Evolutionary conservation across 805 yeast genomes (phyloP).

Genomic region (Ogataea paraovalis): DNA sequence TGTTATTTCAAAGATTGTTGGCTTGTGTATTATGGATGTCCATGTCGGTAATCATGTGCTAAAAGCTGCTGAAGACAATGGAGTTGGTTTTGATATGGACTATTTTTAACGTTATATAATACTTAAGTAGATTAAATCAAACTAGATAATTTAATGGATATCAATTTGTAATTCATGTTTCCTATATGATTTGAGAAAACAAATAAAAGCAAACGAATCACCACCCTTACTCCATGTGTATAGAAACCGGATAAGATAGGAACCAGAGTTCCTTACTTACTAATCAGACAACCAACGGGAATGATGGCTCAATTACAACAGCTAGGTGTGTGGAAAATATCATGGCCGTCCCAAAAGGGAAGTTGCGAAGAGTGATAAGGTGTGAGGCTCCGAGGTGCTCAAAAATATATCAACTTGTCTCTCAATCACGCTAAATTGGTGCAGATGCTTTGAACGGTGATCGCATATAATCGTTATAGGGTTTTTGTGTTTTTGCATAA

Average conservation of each 20-base stretch:
- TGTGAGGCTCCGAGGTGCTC: background rate
- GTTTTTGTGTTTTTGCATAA: no score
- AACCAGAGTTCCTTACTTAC: no score
- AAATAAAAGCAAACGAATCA: no score
- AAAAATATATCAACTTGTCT: background rate
- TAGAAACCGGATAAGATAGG: no score
- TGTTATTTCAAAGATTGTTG: slow-evolving; percentile 53
- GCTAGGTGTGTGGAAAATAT: no score
- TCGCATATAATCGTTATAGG: background rate
- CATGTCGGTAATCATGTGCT: slow-evolving; percentile 45
- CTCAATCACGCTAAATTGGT: background rate
- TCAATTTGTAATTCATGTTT: background rate
- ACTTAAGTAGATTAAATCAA: background rate
- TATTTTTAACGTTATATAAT: slow-evolving; percentile 23
- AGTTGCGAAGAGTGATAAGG: background rate
- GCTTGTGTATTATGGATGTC: slow-evolving; percentile 62
- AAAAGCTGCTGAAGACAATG: slow-evolving; percentile 21
- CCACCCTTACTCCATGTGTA: no score
- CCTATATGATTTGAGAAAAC: no score
- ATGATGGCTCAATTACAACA: no score
- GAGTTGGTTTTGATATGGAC: slow-evolving; percentile 30
- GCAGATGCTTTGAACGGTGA: background rate
- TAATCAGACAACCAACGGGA: no score
- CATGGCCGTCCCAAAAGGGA: background rate
- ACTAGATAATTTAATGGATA: background rate